A percentile compares a stretch with the other conserved stretches of the same genome.
These are phyloP conservation scores for Chlamydomonas sphaeroides DNA, from an alignment of 139 green algal genomes.

Conservation along the genomic window DNA sequence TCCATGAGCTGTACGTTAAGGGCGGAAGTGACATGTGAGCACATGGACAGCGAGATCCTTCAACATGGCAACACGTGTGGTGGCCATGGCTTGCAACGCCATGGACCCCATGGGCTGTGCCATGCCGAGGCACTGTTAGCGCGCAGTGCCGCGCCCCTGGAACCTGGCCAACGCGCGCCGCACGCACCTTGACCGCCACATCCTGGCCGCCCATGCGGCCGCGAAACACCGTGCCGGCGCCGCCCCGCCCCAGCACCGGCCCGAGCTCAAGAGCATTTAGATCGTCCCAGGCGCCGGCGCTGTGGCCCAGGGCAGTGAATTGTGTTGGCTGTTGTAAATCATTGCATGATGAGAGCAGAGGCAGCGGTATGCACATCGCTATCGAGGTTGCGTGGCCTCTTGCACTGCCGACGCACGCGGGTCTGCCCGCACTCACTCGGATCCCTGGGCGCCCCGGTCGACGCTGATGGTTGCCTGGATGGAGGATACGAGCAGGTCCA, in stretches of 20 bases:
- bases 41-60: too few species aligned
- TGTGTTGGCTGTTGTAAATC: neutral
- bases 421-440: neutral
- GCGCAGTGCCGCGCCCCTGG: too few species aligned
- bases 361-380: too few species aligned
- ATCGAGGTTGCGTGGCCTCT: too few species aligned
- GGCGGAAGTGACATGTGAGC: neutral
- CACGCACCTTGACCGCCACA: neutral
- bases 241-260: neutral
- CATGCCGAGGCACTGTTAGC: too few species aligned
- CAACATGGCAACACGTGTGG: too few species aligned
- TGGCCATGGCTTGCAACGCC: too few species aligned
- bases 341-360: too few species aligned
- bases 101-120: too few species aligned
- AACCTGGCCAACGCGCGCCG: too few species aligned
- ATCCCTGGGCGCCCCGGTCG: neutral
- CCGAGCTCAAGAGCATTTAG: neutral
- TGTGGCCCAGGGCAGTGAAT: neutral
- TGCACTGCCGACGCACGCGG: too few species aligned
- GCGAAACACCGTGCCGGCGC: neutral
- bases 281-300: neutral
- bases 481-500: neutral
- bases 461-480: neutral
- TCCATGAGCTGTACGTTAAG: conserved; percentile 18
- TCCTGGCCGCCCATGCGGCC: neutral